Base-by-base conservation (phyloP, 495 filamentous ascomycete species). In the Podospora anserina region DNA sequence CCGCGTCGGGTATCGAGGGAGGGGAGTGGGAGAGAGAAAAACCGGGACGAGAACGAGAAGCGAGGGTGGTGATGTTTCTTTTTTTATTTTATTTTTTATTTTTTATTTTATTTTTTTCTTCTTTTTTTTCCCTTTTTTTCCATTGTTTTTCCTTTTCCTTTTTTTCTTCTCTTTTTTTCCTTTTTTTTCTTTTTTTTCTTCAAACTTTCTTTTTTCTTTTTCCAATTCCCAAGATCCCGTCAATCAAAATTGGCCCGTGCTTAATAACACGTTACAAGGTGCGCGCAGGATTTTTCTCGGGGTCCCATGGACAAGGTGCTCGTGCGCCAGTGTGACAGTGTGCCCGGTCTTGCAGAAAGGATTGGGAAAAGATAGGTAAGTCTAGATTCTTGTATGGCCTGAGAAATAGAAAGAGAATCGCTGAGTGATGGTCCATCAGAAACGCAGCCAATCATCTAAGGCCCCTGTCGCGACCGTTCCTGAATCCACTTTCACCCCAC, bases 311-410 rank as follows among this genome's bases (percentile, higher is more conserved):
- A 5, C 9, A 16, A 49, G 23, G 55, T 58, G 55, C 55, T 58
- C 23, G 55, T 58, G 55, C 55, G 55, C 55, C 55, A 58, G 23
- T 58, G 55, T 58, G 55, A 58, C 55, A 58, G 55, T 58, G 55
- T 58, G 55, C 55, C 19, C 19, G 19, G 55, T 18, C 55, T 2
- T 58, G 55, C 55, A 58, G n/a, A 26, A 26, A 26, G 55, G 19
- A 58, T 26, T 58, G 16, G 55, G 6, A 2, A 9, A 58, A 7
- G 23, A 18, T 19, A 9, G 3, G 23, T 58, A 18, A 56, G 54
- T 56, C 54, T 56, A 56, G 54, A 56, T 20, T 56, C 0, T 56
- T 56, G 54, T 3, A 56, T 56, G 15, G 54, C 30, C 30, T 5
- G 30, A 32, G 4, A 7, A 32, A 32, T 32, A 56, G 54, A 6